Evolutionary conservation across 345 rosid genomes (phyloP), one percentile per base, ranked within the genome.

Genomic region (Barbarea vulgaris): DNA sequence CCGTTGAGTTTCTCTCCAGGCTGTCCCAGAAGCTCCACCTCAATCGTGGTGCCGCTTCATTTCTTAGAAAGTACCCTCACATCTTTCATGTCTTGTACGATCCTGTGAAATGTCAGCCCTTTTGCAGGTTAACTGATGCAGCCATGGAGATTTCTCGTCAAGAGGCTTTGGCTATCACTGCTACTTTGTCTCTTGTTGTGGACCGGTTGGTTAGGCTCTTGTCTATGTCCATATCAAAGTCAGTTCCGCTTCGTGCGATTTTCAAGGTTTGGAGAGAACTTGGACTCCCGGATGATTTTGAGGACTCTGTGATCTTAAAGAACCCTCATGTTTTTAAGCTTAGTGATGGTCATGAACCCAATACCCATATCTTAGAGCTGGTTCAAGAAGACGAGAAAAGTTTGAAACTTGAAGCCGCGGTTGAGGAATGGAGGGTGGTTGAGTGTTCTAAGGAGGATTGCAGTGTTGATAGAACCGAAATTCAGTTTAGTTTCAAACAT

Each of bases 211-310:
- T 87, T 59, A 80, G 85, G 75, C 81, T 95, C 65, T 74, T 95
- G 64, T 84, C 82, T 3, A 87, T 94, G 89, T 88, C 97, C 0
- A 36, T 73, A 4, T 79, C 92, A 10, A 88, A 85, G 54, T 85
- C 97, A 0, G 42, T 92, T 81, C 97, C 99, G 1, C 91, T 92
- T 33, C 88, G 93, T 30, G 93, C 97, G 12, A 39, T 92, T 69
- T 95, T 90, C 69, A 92, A 95, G 81, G 96, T 92, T 15, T 95
- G 97, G 99, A 90, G 91, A 83, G 97, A 95, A 58, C 83, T 90
- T 55, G 93, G 97, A 6, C 91, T 94, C 61, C 99, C 99, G 1
- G 96, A 90, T 83, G 93, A 92, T 52, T 92, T 92, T 72, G 99
- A 95, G 80, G 93, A 88, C 69, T 90, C 99, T 6, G 89, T 92